Base-by-base conservation (phyloP, 1,284 basidiomycete genomes). In the Irpex sp. region DNA sequence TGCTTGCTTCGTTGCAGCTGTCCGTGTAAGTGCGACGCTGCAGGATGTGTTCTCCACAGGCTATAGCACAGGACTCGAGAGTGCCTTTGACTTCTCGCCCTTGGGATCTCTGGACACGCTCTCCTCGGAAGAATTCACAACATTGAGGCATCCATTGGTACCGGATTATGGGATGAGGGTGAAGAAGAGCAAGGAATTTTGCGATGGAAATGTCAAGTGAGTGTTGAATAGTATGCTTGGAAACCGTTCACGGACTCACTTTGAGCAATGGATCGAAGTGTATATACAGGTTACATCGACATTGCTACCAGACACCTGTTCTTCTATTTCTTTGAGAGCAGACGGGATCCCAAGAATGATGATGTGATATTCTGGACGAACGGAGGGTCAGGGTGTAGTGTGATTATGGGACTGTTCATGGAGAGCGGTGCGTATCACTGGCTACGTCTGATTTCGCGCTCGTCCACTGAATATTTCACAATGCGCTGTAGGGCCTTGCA, bases 251-350 rank as follows among this genome's bases (percentile, higher is more conserved):
- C 23, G 19, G 6, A 39, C 42, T 12, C 35, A 18, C 28, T n/a
- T 19, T n/a, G 48, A 16, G 60, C 21, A 4, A 42, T 9, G 12
- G 39, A 2, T 59, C 37, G 2, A 56, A 77, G 78, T 39, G 68
- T 75, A 19, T 78, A 77, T 63, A 78, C 79, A 0, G 83, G 83
- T n/a, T 87, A 87, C 69, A 86, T 90, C 58, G 88, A 90, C 61
- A 81, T 84, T 51, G 79, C 84, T 65, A 85, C 87, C 9, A 81
- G 87, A 49, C 87, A 89, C 65, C 72, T 93, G 37, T 94, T 93
- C 77, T 94, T 91, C 79, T 91, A 91, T 78, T 94, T 93, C 72
- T 85, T 85, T 70, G 82, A 85, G 67, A 80, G 78, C 35, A 72
- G 83, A 54, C 72, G 69, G 10, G 63, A 68, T 18, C 72, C 73